A percentile compares a stretch with the other conserved stretches of the same genome.
Conservation (phyloP, 2,329 filamentous ascomycete genomes). For the Diplodia corticola region DNA sequence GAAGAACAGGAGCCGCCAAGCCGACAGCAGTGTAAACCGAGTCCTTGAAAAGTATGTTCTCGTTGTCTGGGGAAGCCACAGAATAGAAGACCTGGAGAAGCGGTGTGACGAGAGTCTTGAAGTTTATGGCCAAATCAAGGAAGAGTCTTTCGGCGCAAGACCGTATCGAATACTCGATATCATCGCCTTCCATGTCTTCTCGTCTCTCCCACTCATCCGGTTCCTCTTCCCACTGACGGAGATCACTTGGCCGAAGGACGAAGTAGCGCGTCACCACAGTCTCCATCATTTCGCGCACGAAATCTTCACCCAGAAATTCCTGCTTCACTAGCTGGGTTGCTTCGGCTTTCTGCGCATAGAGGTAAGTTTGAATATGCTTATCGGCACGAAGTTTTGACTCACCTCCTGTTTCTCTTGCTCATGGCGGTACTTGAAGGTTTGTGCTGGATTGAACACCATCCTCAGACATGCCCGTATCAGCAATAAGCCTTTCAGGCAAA, state of each 20-base stretch:
- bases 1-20: conserved; percentile 74
- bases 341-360: conserved; percentile 53
- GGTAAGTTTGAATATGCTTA: background rate
- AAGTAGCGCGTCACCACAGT: conserved; percentile 85
- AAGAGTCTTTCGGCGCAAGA: conserved; percentile 94
- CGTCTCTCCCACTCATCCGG: conserved; percentile 93
- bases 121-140: conserved; percentile 84
- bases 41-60: conserved; percentile 82
- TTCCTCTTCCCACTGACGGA: conserved; percentile 90
- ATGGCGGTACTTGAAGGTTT: conserved; percentile 81
- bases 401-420: conserved; percentile 70
- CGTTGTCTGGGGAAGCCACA: conserved; percentile 65
- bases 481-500: conserved; percentile 80
- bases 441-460: conserved; percentile 77
- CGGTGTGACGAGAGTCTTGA: conserved; percentile 76
- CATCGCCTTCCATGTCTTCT: conserved; percentile 77
- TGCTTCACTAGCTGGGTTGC: conserved; percentile 70
- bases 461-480: conserved; percentile 79
- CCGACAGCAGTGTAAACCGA: conserved; percentile 94
- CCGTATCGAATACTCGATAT: conserved; percentile 86
- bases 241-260: conserved; percentile 78
- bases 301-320: conserved; percentile 71
- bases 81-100: conserved; percentile 80
- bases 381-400: background rate
- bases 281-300: conserved; percentile 81